Percentiles rank a stretch among this genome's conserved stretches.
These are phyloP conservation scores for Apiospora saccharicola DNA, from an alignment of 2,329 filamentous ascomycete genomes.

Conservation along the genomic window DNA sequence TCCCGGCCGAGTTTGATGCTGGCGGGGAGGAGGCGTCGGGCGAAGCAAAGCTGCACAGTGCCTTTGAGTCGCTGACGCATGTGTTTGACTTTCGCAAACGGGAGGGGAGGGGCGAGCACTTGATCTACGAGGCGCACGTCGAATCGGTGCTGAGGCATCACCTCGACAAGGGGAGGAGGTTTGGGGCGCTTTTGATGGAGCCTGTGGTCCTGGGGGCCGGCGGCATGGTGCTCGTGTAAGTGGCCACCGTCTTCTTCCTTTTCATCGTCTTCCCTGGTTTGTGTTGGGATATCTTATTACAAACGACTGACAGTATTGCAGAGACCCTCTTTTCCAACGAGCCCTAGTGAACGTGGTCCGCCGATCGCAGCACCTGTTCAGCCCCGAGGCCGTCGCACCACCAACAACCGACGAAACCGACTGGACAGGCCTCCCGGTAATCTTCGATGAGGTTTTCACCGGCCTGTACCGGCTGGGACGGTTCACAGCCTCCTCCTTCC, in stretches of 20 bases:
- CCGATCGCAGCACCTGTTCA: constrained; percentile 62
- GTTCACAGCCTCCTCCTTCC: constrained; percentile 73
- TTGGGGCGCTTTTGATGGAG: constrained; percentile 82
- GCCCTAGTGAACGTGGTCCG: constrained; percentile 74
- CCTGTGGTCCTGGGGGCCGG: constrained; percentile 83
- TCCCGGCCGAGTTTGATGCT: constrained; percentile 47
- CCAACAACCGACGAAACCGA: background rate
- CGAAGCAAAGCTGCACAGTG: constrained; percentile 25
- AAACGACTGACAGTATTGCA: constrained; percentile 46
- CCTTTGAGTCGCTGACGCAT: constrained; percentile 52
- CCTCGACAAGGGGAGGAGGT: constrained; percentile 64
- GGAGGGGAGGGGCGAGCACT: constrained; percentile 51
- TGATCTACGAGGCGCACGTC: constrained; percentile 69
- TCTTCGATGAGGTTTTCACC: constrained; percentile 90
- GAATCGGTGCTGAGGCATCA: constrained; percentile 59
- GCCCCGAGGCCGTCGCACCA: constrained; percentile 20
- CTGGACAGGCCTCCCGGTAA: constrained; percentile 79
- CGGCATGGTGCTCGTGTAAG: constrained; percentile 79
- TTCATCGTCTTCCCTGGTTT: constrained; percentile 32
- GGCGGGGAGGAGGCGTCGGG: background rate
- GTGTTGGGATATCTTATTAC: constrained; percentile 33
- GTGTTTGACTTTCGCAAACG: constrained; percentile 68
- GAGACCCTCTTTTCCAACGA: constrained; percentile 81
- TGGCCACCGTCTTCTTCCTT: constrained; percentile 44
- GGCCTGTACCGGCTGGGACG: constrained; percentile 83